Percentiles rank a stretch among this genome's conserved stretches.
phyloP scores from a whole-genome alignment of 2,329 filamentous ascomycete species.

The Neoscytalidium dimidiatum region DNA sequence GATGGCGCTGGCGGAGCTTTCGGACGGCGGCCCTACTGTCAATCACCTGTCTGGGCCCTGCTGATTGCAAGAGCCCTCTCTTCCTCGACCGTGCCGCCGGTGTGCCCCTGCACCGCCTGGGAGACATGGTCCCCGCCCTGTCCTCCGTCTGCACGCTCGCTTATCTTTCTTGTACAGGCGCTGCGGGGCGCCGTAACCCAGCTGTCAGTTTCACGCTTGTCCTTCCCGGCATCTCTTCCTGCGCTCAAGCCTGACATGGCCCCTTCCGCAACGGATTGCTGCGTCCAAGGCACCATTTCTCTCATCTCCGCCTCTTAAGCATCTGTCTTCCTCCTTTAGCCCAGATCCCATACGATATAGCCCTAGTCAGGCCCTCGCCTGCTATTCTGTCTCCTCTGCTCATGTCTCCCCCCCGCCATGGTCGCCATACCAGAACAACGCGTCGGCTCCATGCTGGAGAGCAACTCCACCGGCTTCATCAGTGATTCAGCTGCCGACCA shows the following conservation, averaged over 20 bases:
- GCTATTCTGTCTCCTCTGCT: background rate
- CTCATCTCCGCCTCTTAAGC: background rate
- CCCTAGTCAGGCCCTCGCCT: background rate
- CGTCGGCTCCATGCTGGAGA: background rate
- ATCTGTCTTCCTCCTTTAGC: background rate
- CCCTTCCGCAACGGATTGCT: background rate
- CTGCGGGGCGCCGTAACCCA: background rate
- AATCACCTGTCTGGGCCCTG: background rate
- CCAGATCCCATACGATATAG: background rate
- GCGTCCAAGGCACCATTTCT: background rate
- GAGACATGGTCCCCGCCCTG: background rate
- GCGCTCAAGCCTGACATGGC: background rate
- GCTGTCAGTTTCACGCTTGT: constrained; percentile 12
- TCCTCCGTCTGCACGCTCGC: background rate
- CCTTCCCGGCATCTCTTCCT: background rate
- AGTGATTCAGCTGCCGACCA: background rate
- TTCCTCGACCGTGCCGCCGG: background rate
- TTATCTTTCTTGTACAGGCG: background rate
- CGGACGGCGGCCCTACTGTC: background rate
- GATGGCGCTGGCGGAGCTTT: background rate
- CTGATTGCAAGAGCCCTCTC: background rate
- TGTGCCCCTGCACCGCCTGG: background rate
- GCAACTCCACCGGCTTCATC: background rate
- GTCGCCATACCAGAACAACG: background rate
- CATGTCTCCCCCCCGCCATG: background rate